These are phyloP conservation scores for Babesia gibsoni DNA, from an alignment of 169 alveolate species.

Conservation along the genomic window DNA sequence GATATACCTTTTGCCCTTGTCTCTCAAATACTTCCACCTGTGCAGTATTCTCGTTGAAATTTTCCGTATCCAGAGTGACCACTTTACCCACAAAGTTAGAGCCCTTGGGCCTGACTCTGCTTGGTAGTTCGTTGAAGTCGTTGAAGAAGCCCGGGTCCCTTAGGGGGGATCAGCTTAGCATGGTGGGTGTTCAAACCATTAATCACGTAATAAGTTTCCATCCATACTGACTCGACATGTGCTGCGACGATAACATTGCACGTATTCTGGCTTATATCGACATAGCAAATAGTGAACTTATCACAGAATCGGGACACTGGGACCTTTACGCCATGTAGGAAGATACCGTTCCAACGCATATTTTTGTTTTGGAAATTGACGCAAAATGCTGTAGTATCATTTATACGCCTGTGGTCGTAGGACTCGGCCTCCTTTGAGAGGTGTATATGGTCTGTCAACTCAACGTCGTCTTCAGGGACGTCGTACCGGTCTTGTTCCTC, in stretches of 20 bases:
- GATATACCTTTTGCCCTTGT: not conserved
- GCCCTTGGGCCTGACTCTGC: not conserved
- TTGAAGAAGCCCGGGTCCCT: slow-evolving; percentile 1
- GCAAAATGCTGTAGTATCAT: not conserved
- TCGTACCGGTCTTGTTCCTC: not conserved
- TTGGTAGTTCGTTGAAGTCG: slow-evolving; percentile 6
- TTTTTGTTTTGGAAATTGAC: slow-evolving; percentile 20
- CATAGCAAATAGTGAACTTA: slow-evolving; percentile 33
- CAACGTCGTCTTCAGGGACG: not conserved
- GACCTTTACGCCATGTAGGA: slow-evolving; percentile 12
- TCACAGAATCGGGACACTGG: slow-evolving; percentile 4
- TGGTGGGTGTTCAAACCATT: not conserved
- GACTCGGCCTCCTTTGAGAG: not conserved
- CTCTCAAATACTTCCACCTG: not conserved
- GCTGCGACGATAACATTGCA: slow-evolving; percentile 10
- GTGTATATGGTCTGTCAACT: not conserved
- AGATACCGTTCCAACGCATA: slow-evolving; percentile 11
- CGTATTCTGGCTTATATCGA: not conserved
- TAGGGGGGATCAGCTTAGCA: slow-evolving; percentile 1
- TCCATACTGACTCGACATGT: slow-evolving; percentile 3
- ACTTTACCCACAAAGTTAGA: not conserved
- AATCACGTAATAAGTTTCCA: slow-evolving; percentile 30
- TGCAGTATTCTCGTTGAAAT: not conserved
- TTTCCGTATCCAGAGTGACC: slow-evolving; percentile 4
- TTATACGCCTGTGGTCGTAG: not conserved